Evolutionary conservation across 192 early-diverging fungal genomes (phyloP), one percentile per base, ranked within the genome.

Genomic region (Backusella morwellensis): DNA sequence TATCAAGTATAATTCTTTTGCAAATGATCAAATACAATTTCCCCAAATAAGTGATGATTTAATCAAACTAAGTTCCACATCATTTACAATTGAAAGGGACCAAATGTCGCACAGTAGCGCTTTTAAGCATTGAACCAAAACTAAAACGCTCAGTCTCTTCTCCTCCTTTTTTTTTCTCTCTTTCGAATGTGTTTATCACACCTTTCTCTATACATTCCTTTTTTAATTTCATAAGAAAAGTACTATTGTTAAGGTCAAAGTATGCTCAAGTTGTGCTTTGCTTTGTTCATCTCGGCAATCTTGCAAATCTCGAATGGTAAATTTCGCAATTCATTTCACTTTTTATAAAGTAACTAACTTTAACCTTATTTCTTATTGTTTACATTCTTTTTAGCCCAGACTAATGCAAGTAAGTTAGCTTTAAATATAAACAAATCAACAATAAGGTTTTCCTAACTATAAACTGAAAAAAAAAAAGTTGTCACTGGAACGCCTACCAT

Each of bases 221-320:
- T 63, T 63, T 29, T 29, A 21, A 54, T 4, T 21, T n/a, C 17
- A 6, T 17, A 54, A 21, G 5, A 54, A 54, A 17, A 54, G 32
- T 3, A 15, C 14, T 44, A 50, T 12, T 44, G 42, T 44, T 17
- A 63, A 32, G 3, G 56, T 63, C 11, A 63, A 63, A 63, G 56
- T 63, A 63, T 63, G 56, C 26, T 63, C 9, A 63, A 63, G 56
- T 63, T 29, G 23, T 63, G 23, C 26, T 63, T 63, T 63, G 56
- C 26, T 63, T 63, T 63, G 23, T 6, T 63, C 56, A 29, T 63
- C 23, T 63, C 23, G 26, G 12, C 1, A 11, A 63, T 63, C 56
- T 63, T 63, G 56, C 56, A 63, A 63, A 63, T 63, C 23, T 63
- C 56, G 56, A 29, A 29, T 63, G 56, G 56, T 63, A 63, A 63